Evolutionary conservation across 768 basidiomycete species (phyloP).

Genomic region (Lyophyllum decastes): DNA sequence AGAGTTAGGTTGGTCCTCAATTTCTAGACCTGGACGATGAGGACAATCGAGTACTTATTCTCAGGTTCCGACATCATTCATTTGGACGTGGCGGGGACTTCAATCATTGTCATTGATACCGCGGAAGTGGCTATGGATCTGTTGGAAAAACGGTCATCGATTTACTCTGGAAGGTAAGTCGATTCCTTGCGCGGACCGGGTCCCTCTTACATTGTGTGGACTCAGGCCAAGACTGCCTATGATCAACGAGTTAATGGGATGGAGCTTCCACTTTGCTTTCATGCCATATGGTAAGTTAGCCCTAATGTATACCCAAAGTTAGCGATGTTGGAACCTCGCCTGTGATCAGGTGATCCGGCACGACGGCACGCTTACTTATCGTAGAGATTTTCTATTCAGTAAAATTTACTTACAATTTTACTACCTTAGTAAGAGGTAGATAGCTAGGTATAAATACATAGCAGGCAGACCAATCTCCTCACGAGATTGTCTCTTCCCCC

Average conservation of each 20-base stretch:
- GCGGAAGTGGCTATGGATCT: slow-evolving; percentile 22
- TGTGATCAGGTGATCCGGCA: too few species aligned
- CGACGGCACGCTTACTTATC: too few species aligned
- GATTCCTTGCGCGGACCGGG: slow-evolving; percentile 3
- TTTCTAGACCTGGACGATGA: slow-evolving; percentile 5
- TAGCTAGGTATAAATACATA: too few species aligned
- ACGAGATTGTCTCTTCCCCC: too few species aligned
- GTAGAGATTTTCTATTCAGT: too few species aligned
- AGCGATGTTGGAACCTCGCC: too few species aligned
- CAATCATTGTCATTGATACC: slow-evolving; percentile 23
- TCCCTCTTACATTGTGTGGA: background rate
- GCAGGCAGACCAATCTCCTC: too few species aligned
- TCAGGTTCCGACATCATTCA: slow-evolving; percentile 26
- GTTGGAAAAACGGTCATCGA: slow-evolving; percentile 21
- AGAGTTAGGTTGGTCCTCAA: slow-evolving; percentile 27
- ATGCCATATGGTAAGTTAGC: slow-evolving; percentile 19
- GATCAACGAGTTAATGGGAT: slow-evolving; percentile 25
- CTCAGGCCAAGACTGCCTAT: slow-evolving; percentile 29
- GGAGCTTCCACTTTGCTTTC: slow-evolving; percentile 17
- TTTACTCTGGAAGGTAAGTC: slow-evolving; percentile 22
- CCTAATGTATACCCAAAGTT: too few species aligned
- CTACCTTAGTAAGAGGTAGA: too few species aligned
- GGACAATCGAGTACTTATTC: background rate
- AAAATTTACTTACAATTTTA: too few species aligned
- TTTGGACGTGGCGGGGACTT: slow-evolving; percentile 20